phyloP scores from a whole-genome alignment of 1,284 basidiomycete species.

The Leccinum pachyderme region DNA sequence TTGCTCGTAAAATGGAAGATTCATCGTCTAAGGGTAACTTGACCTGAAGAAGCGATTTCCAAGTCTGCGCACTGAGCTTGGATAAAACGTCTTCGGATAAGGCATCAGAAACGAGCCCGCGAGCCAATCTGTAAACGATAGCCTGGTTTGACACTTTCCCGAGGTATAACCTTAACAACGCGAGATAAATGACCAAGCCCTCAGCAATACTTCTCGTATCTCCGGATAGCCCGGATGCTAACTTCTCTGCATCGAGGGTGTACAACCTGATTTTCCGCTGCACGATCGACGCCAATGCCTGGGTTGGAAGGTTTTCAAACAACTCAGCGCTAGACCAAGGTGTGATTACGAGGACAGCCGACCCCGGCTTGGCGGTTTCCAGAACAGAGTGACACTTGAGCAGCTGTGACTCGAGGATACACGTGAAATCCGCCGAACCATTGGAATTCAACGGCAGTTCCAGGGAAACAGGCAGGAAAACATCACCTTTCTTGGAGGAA shows the following conservation, averaged over 20 bases:
- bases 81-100: slow-evolving; percentile 45
- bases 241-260: slow-evolving; percentile 50
- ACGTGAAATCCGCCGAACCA: slow-evolving; percentile 64
- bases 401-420: slow-evolving; percentile 65
- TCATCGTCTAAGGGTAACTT: slow-evolving; percentile 32
- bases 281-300: slow-evolving; percentile 40
- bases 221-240: slow-evolving; percentile 38
- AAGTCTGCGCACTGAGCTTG: slow-evolving; percentile 50
- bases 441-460: slow-evolving; percentile 49
- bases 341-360: slow-evolving; percentile 59
- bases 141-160: slow-evolving; percentile 56
- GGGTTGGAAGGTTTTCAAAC: slow-evolving; percentile 48
- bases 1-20: slow-evolving; percentile 18
- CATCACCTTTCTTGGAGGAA: slow-evolving; percentile 41
- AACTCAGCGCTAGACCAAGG: slow-evolving; percentile 65
- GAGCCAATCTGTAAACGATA: slow-evolving; percentile 51
- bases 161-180: slow-evolving; percentile 72
- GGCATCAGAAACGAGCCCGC: slow-evolving; percentile 38
- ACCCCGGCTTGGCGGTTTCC: slow-evolving; percentile 53
- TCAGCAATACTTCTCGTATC: slow-evolving; percentile 45
- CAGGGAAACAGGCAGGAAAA: slow-evolving; percentile 48
- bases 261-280: slow-evolving; percentile 57
- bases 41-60: slow-evolving; percentile 57
- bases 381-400: slow-evolving; percentile 67
- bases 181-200: slow-evolving; percentile 55